Evolutionary conservation across 805 yeast genomes (phyloP).

Genomic region (Blastobotrys attinorum): DNA sequence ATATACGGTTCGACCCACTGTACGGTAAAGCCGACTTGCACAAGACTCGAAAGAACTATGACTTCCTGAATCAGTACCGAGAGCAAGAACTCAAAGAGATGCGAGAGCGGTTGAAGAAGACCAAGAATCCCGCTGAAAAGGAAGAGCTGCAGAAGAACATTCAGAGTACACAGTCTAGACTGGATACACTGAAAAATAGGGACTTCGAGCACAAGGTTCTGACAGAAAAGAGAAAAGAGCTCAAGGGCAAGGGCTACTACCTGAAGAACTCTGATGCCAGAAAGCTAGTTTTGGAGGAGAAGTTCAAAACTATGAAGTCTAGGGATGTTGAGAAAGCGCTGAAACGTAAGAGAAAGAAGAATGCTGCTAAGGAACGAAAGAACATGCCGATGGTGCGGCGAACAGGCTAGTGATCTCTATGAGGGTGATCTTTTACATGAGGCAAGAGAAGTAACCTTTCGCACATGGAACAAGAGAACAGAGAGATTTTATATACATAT

Average conservation of each 20-base stretch:
- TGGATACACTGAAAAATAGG: constrained; percentile 62
- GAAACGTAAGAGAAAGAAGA: constrained; percentile 30
- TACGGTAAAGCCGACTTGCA: constrained; percentile 72
- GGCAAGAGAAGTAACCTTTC: background rate
- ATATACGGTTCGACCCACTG: constrained; percentile 86
- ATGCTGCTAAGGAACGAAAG: constrained; percentile 36
- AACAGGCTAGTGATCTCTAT: too few species aligned
- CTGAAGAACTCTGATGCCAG: constrained; percentile 31
- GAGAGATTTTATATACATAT: background rate
- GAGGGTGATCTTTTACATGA: too few species aligned
- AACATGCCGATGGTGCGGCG: constrained; percentile 29
- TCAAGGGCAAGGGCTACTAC: constrained; percentile 61
- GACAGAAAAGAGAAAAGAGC: constrained; percentile 61
- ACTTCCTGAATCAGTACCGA: constrained; percentile 81
- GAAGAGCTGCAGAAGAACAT: constrained; percentile 28
- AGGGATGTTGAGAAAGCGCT: constrained; percentile 27
- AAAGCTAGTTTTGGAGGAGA: constrained; percentile 30
- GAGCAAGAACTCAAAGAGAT: constrained; percentile 60
- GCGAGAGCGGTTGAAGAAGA: constrained; percentile 36
- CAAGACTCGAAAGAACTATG: constrained; percentile 66
- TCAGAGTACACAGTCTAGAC: constrained; percentile 28
- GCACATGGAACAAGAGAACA: background rate
- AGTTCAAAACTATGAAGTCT: constrained; percentile 30
- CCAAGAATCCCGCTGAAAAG: constrained; percentile 40
- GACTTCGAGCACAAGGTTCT: constrained; percentile 68